Percentiles rank a stretch among this genome's conserved stretches.
Conservation (phyloP, 2,329 filamentous ascomycete genomes). For the Aspergillus sp. region DNA sequence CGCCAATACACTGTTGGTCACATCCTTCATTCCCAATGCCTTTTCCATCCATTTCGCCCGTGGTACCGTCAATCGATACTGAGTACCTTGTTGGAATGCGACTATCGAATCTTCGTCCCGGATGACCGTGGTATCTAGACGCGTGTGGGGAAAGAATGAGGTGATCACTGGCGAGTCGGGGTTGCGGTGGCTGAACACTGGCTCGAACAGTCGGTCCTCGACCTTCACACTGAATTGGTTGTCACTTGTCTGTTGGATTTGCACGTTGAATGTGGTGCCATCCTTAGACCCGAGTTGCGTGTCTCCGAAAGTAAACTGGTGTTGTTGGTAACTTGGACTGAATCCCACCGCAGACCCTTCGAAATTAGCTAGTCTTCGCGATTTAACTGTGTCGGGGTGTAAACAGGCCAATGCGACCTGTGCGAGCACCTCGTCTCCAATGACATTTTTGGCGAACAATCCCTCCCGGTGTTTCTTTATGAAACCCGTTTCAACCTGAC, state of each 20-base stretch:
- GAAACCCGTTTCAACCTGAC: conserved; percentile 91
- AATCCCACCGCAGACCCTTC: conserved; percentile 48
- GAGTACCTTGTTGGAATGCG: conserved; percentile 65
- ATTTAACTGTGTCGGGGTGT: conserved; percentile 38
- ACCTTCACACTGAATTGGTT: conserved; percentile 45
- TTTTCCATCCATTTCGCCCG: conserved; percentile 77
- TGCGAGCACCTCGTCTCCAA: conserved; percentile 67
- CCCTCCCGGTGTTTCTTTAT: conserved; percentile 81
- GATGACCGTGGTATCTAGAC: conserved; percentile 73
- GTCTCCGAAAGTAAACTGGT: conserved; percentile 52
- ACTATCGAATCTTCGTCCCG: conserved; percentile 48
- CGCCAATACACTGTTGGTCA: conserved; percentile 72
- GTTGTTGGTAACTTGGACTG: conserved; percentile 55
- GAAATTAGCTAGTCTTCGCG: conserved; percentile 18
- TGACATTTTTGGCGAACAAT: conserved; percentile 60
- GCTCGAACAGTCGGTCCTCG: conserved; percentile 28
- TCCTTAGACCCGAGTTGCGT: conserved; percentile 39
- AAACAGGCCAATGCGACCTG: conserved; percentile 79
- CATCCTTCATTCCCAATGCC: conserved; percentile 74
- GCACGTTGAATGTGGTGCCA: conserved; percentile 37
- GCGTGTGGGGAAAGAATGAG: conserved; percentile 73
- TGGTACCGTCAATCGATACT: conserved; percentile 50
- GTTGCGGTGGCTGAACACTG: conserved; percentile 45
- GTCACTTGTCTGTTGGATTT: conserved; percentile 46
- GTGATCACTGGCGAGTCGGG: conserved; percentile 49